phyloP scores from a whole-genome alignment of 1,284 basidiomycete genomes.

The Sanghuangporus sanghuang region DNA sequence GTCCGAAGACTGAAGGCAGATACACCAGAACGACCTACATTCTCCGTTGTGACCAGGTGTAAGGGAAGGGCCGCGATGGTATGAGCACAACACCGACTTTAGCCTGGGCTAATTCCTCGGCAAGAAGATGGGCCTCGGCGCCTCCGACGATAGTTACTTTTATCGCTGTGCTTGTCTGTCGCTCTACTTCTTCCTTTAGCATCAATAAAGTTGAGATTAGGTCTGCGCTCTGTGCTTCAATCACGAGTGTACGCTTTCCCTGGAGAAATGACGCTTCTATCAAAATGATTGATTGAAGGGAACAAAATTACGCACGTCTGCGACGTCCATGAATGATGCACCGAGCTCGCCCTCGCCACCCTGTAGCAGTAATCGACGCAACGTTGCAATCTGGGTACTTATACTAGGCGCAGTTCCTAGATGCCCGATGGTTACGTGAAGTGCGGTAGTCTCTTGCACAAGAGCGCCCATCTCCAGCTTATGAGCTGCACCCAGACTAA shows the following conservation, averaged over 20 bases:
- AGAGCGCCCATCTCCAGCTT: constrained; percentile 65
- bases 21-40: constrained; percentile 30
- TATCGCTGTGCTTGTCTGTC: constrained; percentile 32
- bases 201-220: constrained; percentile 72
- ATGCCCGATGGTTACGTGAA: constrained; percentile 63
- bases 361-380: constrained; percentile 58
- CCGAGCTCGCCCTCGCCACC: constrained; percentile 42
- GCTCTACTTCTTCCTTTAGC: constrained; percentile 72
- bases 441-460: constrained; percentile 58
- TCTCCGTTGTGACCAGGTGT: constrained; percentile 49
- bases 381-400: constrained; percentile 19
- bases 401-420: constrained; percentile 25
- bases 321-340: constrained; percentile 48
- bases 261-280: constrained; percentile 18
- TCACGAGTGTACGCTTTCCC: constrained; percentile 51
- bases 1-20: neutral
- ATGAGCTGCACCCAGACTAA: constrained; percentile 38
- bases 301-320: constrained; percentile 30
- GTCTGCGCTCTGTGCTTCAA: constrained; percentile 61
- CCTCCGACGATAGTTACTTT: constrained; percentile 64
- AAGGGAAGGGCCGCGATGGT: constrained; percentile 54
- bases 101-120: constrained; percentile 66
- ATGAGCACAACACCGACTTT: constrained; percentile 72
- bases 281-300: neutral
- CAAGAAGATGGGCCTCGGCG: constrained; percentile 71